These are phyloP conservation scores for Hypoxylon sp. DNA, from an alignment of 2,329 filamentous ascomycete genomes.

Conservation along the genomic window DNA sequence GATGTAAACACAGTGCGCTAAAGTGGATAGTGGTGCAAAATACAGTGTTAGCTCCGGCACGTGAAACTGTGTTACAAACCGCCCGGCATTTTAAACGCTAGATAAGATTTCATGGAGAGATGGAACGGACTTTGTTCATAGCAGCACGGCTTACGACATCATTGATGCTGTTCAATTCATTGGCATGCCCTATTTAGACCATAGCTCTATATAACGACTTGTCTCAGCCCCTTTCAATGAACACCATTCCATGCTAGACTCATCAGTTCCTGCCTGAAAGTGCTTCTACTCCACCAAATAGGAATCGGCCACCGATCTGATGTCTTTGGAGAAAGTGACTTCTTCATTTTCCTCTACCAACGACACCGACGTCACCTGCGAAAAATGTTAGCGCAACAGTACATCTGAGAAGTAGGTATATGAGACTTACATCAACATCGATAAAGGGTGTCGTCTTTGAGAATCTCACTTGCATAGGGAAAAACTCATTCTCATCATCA, in stretches of 20 bases:
- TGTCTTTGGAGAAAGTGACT: conserved; percentile 84
- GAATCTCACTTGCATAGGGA: conserved; percentile 95
- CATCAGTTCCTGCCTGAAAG: conserved; percentile 21
- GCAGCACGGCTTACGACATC: neutral
- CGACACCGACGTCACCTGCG: conserved; percentile 75
- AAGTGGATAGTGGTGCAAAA: neutral
- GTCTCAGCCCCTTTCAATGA: conserved; percentile 32
- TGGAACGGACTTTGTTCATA: neutral
- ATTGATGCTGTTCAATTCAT: conserved; percentile 31
- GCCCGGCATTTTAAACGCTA: too few species aligned
- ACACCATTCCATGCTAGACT: conserved; percentile 32
- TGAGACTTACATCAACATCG: conserved; percentile 88
- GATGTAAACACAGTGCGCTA: conserved; percentile 6
- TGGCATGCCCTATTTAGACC: conserved; percentile 38
- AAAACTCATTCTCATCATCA: conserved; percentile 92
- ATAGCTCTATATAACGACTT: conserved; percentile 33
- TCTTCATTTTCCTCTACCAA: conserved; percentile 82
- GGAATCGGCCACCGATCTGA: conserved; percentile 80
- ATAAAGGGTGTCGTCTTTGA: conserved; percentile 87
- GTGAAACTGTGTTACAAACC: neutral
- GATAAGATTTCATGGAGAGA: neutral
- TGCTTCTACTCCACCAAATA: conserved; percentile 77
- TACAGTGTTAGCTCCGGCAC: neutral
- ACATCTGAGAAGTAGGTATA: neutral
- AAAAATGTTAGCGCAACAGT: conserved; percentile 44